Evolutionary conservation across 2,329 filamentous ascomycete species (phyloP), one percentile per base, ranked within the genome.

Genomic region (Trichoderma lentiforme): DNA sequence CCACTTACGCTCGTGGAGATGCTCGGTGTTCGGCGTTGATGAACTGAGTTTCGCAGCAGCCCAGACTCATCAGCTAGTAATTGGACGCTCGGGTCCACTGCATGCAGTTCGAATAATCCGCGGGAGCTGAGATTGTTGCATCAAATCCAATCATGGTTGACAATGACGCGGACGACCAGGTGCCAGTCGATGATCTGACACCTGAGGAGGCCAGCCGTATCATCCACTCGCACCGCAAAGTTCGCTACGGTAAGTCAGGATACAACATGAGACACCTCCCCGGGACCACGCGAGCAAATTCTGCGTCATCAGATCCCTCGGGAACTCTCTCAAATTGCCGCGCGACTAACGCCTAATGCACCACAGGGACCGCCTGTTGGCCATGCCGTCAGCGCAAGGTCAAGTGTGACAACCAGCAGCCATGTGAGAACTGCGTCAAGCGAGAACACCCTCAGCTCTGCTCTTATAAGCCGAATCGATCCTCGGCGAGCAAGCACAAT

Each of bases 221-320:
- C 81, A 91, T 91, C 75, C 89, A 91, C 79, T 91, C 89, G 67
- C 89, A 91, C 78, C 87, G 89, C 75, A 91, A 91, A 80, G 89
- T 91, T 71, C 86, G 89, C 77, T 91, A 91, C 80, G 89, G 89
- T 91, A 84, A 79, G 57, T 34, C 11, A 21, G 47, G n/a, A 53
- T 53, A 53, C 47, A 53, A 24, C 47, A 14, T 12, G 5, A 47
- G 39, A 60, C 15, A 57, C 15, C 21, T 36, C 36, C 21, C 57
- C 15, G 26, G 39, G 9, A 56, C 26, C 21, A 39, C 24, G 15
- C 11, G 51, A 30, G 51, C 64, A 67, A 43, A 67, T 30, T 57
- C 57, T 57, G 34, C 34, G 24, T 5, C 18, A 6, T 62, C 28
- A 12, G 3, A 57, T 47, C 71, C 32, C 71, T 65, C 28, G 36